These are phyloP conservation scores for Carpinus viminea DNA, from an alignment of 306 rosid genomes.

Conservation along the genomic window DNA sequence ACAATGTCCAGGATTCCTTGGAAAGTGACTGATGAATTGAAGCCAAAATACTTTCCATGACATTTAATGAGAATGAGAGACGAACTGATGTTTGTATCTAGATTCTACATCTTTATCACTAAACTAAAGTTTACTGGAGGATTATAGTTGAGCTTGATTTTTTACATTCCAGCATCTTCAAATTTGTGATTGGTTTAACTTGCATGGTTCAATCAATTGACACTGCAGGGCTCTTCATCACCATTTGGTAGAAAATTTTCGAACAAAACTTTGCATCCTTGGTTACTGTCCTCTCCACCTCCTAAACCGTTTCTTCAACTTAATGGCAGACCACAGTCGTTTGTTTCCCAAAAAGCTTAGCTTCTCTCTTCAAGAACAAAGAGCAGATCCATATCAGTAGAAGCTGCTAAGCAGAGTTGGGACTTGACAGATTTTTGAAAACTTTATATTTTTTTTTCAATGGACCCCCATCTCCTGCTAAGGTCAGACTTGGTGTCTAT, in stretches of 20 bases:
- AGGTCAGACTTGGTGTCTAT: conserved; percentile 49
- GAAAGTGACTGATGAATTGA: background rate
- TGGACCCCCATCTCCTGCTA: conserved; percentile 79
- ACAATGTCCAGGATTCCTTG: background rate
- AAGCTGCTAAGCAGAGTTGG: conserved; percentile 69
- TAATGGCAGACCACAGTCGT: conserved; percentile 37
- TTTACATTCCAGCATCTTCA: background rate
- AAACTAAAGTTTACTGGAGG: background rate
- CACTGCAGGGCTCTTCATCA: conserved; percentile 62
- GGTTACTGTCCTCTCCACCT: conserved; percentile 43
- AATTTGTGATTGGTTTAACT: background rate
- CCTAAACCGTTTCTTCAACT: conserved; percentile 66
- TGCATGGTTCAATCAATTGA: conserved; percentile 11
- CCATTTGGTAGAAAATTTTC: conserved; percentile 35
- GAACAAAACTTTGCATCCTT: conserved; percentile 34
- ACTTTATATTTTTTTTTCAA: conserved; percentile 76
- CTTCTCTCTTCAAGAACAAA: conserved; percentile 35
- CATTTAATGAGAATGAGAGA: background rate
- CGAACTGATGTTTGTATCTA: background rate
- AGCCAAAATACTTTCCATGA: background rate
- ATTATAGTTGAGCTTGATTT: background rate
- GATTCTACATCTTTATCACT: background rate
- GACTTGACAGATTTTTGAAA: conserved; percentile 80
- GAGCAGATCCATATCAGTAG: conserved; percentile 49
- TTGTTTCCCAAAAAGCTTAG: conserved; percentile 35